Percentiles rank a stretch among this genome's conserved stretches.
phyloP scores from a whole-genome alignment of 306 rosid species.

The Vigna mungo region DNA sequence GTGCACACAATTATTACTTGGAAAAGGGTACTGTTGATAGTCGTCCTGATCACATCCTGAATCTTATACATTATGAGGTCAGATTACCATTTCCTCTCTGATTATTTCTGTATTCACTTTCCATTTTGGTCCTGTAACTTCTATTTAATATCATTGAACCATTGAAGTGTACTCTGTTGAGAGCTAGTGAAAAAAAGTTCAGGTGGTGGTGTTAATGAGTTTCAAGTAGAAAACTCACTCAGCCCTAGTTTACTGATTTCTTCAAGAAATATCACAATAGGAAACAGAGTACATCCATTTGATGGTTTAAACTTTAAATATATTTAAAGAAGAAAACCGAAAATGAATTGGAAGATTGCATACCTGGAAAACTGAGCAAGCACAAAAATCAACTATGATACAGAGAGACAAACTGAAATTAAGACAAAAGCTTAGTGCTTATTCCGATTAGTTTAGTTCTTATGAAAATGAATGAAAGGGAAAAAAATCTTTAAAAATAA shows the following conservation, averaged over 20 bases:
- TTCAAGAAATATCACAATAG: not conserved
- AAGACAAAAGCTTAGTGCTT: not conserved
- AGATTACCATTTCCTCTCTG: slow-evolving; percentile 35
- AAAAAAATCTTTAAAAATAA: too few relatives aligned
- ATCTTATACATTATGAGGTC: slow-evolving; percentile 95
- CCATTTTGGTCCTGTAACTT: slow-evolving; percentile 6
- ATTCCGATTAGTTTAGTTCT: not conserved
- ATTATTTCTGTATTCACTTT: slow-evolving; percentile 25
- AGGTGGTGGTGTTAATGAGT: not conserved
- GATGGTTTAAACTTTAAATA: slow-evolving; percentile 11
- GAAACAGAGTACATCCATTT: slow-evolving; percentile 11
- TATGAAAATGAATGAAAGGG: too few relatives aligned
- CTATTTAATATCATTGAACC: not conserved
- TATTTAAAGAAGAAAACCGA: slow-evolving; percentile 13
- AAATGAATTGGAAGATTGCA: not conserved
- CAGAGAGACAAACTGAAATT: slow-evolving; percentile 3
- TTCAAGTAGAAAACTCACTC: not conserved
- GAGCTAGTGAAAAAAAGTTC: not conserved
- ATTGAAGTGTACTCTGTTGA: not conserved
- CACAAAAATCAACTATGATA: not conserved
- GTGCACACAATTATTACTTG: slow-evolving; percentile 86
- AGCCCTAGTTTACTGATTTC: slow-evolving; percentile 31
- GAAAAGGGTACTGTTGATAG: slow-evolving; percentile 75
- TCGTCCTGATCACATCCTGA: slow-evolving; percentile 88
- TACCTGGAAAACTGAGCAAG: not conserved